Percentiles rank a stretch among this genome's conserved stretches.
These are phyloP conservation scores for Linum lewisii DNA, from an alignment of 345 rosid species.

Conservation along the genomic window DNA sequence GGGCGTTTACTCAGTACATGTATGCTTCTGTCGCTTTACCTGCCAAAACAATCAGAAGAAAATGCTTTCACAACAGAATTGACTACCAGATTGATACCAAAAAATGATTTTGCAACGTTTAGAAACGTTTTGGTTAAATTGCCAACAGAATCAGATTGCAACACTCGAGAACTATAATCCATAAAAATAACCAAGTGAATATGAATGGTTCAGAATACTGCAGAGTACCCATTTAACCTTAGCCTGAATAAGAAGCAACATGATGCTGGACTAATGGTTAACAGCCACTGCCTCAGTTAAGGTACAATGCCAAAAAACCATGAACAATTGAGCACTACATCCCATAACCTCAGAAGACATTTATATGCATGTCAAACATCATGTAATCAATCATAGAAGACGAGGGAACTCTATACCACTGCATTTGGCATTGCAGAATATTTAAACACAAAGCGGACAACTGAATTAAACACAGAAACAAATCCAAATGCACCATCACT, in stretches of 20 bases:
- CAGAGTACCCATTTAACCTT: neutral
- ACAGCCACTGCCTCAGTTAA: neutral
- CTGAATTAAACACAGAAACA: neutral
- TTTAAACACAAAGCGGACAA: neutral
- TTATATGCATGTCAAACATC: too few relatives aligned
- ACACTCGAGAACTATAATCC: neutral
- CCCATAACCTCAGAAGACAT: too few relatives aligned
- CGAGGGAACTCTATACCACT: neutral
- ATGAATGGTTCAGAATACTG: neutral
- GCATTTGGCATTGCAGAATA: neutral
- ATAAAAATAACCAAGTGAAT: too few relatives aligned
- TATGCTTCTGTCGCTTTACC: slow-evolving; percentile 32
- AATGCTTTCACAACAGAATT: too few relatives aligned
- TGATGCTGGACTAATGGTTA: neutral
- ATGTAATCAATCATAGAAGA: too few relatives aligned
- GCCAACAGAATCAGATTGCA: neutral
- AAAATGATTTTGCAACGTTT: slow-evolving; percentile 57
- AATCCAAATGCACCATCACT: neutral
- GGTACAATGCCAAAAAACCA: neutral
- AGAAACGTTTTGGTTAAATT: slow-evolving; percentile 28
- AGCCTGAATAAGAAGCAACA: neutral
- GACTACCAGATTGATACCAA: slow-evolving; percentile 19
- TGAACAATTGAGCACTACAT: neutral
- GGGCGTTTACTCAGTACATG: slow-evolving; percentile 7
- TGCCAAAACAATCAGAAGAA: slow-evolving; percentile 18